Conservation (phyloP, 2,329 filamentous ascomycete genomes). For the Ramularia endophylla region DNA sequence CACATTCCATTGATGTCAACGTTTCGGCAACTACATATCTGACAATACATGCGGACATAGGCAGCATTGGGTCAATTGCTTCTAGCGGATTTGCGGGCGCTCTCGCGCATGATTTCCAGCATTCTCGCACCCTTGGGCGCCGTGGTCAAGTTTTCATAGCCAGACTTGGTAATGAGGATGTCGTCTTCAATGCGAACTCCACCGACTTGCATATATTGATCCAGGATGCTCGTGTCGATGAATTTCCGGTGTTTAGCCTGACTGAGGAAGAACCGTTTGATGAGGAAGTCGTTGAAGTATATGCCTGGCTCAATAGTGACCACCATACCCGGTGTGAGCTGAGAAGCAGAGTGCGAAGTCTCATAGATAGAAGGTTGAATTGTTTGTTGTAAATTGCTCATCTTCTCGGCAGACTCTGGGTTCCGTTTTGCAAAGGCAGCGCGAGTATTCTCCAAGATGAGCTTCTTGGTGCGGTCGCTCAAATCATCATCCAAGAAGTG, state of each 20-base stretch:
- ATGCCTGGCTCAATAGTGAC: constrained; percentile 91
- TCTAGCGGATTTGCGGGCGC: constrained; percentile 3
- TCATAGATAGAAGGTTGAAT: constrained; percentile 3
- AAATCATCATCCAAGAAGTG: no score
- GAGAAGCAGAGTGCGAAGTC: not conserved
- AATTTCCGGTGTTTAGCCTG: constrained; percentile 53
- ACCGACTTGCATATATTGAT: constrained; percentile 69
- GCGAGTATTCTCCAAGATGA: not conserved
- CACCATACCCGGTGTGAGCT: constrained; percentile 60
- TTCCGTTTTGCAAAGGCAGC: constrained; percentile 5
- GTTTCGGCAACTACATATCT: no score
- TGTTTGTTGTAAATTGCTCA: constrained; percentile 44
- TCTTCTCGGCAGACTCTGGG: constrained; percentile 73
- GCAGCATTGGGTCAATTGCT: no score
- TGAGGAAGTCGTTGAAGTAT: constrained; percentile 69
- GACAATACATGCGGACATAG: no score
- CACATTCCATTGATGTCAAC: no score
- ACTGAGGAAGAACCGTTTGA: constrained; percentile 60
- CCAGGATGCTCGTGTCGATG: constrained; percentile 60
- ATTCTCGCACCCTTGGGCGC: constrained; percentile 51
- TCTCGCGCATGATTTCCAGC: constrained; percentile 22
- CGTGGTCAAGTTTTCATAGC: constrained; percentile 79
- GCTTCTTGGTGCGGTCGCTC: no score
- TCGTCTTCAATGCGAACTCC: constrained; percentile 89
- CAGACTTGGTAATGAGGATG: constrained; percentile 69